Evolutionary conservation across 192 early-diverging fungal species (phyloP), one percentile per base, ranked within the genome.

Genomic region (Borealophlyctis nickersoniae): DNA sequence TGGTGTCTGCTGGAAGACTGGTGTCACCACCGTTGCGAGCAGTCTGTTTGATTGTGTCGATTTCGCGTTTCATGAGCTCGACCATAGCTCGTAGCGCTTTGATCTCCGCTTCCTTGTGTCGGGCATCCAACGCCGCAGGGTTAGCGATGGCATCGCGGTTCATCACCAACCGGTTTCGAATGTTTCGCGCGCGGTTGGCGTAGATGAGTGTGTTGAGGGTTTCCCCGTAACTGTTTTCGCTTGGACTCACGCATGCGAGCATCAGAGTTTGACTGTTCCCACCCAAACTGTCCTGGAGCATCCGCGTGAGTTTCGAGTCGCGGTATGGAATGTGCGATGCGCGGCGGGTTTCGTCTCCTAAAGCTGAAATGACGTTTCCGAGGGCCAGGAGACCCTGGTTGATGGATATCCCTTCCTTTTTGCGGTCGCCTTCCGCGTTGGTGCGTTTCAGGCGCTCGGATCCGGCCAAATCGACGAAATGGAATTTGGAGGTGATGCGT

Each of bases 391-490:
- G 79, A 3, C 96, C 97, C 33, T 92, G 89, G 73, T 98, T 99
- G 73, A 98, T 99, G 27, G 89, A 89, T 55, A 98, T 98, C 59
- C 96, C 96, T 69, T 99, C 96, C 68, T 91, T 91, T 61, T 89
- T 89, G 51, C 95, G 81, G 51, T 96, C 95, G 29, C 96, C 95
- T 53, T 87, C 89, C 0, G 94, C 93, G 26, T 91, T 83, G 11
- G 96, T 99, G 34, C 90, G 85, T 78, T 98, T 98, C 16, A 99
- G 77, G 11, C 84, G 73, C 77, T 99, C 97, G 50, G 91, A 94
- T 30, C 97, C 97, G 23, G 97, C 97, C 73, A 99, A 76, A 79
- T 99, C 97, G 14, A 99, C 97, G 82, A 99, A 99, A 71, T 96
- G 92, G 58, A 99, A 93, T 75, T 98, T 99, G 31, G 91, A 93